These are phyloP conservation scores for Kalmusia sp. DNA, from an alignment of 2,329 filamentous ascomycete genomes.

Conservation along the genomic window DNA sequence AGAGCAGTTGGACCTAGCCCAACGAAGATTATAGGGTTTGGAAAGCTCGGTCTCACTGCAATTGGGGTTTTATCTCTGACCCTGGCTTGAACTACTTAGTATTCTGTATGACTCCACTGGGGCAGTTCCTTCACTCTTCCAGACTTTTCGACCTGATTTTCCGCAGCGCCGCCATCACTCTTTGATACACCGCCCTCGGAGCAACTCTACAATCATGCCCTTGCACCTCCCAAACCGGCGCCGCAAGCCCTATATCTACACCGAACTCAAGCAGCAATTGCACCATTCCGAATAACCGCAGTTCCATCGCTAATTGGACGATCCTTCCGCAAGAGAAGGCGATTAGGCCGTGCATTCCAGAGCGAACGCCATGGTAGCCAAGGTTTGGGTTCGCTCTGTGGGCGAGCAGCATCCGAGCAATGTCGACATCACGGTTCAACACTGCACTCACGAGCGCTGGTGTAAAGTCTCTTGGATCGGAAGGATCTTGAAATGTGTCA, in stretches of 20 bases:
- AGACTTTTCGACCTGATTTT: no score
- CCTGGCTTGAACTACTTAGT: no score
- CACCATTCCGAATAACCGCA: background rate
- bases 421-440: constrained; percentile 1
- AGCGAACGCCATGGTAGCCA: constrained; percentile 1
- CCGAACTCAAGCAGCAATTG: constrained; percentile 3
- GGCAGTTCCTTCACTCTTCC: no score
- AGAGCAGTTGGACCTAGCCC: no score
- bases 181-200: background rate
- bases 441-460: constrained; percentile 2
- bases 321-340: background rate
- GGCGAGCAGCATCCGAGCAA: constrained; percentile 5
- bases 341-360: background rate
- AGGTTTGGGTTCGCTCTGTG: constrained; percentile 4
- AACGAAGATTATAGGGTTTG: no score
- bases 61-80: no score
- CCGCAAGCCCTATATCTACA: constrained; percentile 1
- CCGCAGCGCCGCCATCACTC: background rate
- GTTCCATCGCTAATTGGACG: constrained; percentile 1
- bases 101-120: no score
- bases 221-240: constrained; percentile 1
- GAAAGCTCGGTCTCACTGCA: no score
- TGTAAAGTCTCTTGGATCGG: background rate
- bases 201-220: constrained; percentile 2
- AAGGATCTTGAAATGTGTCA: constrained; percentile 1